phyloP scores from a whole-genome alignment of 495 filamentous ascomycete genomes.

The Parathielavia appendiculata region DNA sequence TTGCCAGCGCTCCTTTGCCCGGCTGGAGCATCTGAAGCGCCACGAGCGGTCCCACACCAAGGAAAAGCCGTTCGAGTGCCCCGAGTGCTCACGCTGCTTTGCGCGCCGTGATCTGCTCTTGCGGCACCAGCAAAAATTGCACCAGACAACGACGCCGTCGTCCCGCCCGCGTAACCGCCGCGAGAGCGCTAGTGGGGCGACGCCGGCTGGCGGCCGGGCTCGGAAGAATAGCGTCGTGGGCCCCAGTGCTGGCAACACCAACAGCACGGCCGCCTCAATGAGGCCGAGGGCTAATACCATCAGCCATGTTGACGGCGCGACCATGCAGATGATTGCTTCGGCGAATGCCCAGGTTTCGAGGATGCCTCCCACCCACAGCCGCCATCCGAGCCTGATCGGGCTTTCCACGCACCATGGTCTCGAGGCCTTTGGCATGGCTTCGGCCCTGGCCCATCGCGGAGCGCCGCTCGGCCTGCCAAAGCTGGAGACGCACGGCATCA shows the following conservation, averaged over 20 bases:
- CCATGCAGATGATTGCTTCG: slow-evolving; percentile 66
- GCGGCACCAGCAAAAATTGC: slow-evolving; percentile 96
- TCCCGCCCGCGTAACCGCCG: slow-evolving; percentile 81
- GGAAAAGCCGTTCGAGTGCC: slow-evolving; percentile 98
- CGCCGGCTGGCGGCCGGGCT: slow-evolving; percentile 61
- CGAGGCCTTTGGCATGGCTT: slow-evolving; percentile 61
- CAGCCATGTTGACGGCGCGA: slow-evolving; percentile 79
- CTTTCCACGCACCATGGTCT: slow-evolving; percentile 54
- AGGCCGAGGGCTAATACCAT: slow-evolving; percentile 94
- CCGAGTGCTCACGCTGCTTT: slow-evolving; percentile 92
- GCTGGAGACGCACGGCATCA: slow-evolving; percentile 68
- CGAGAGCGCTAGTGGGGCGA: slow-evolving; percentile 79
- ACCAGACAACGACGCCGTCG: slow-evolving; percentile 90
- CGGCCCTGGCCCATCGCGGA: slow-evolving; percentile 58
- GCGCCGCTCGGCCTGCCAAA: slow-evolving; percentile 66
- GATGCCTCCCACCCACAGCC: slow-evolving; percentile 51
- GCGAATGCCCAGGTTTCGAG: slow-evolving; percentile 46
- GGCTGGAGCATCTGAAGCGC: slow-evolving; percentile 93
- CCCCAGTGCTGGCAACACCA: slow-evolving; percentile 39
- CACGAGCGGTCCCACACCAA: slow-evolving; percentile 99
- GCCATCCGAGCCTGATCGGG: slow-evolving; percentile 62
- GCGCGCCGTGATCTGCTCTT: slow-evolving; percentile 87
- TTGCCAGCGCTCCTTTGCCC: slow-evolving; percentile 87
- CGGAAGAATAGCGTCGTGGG: slow-evolving; percentile 87
- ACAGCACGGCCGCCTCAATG: slow-evolving; percentile 53